These are phyloP conservation scores for Takashimella tepidaria DNA, from an alignment of 1,284 basidiomycete species.

Conservation along the genomic window DNA sequence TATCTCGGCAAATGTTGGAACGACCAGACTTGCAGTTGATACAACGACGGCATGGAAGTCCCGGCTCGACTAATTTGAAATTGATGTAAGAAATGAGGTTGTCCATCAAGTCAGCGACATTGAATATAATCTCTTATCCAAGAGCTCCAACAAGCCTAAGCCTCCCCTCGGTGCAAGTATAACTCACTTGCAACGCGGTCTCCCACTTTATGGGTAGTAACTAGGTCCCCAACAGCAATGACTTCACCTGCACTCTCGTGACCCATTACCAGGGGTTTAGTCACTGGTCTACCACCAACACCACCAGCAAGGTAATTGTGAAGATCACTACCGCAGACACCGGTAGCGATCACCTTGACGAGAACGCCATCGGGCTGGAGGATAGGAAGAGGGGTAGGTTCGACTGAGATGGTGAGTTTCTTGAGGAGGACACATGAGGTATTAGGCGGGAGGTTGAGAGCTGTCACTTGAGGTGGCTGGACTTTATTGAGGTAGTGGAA, in stretches of 20 bases:
- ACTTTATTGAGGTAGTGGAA: constrained; percentile 35
- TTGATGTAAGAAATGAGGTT: not conserved
- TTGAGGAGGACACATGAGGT: constrained; percentile 35
- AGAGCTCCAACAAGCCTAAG: not conserved
- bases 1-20: constrained; percentile 55
- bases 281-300: constrained; percentile 42
- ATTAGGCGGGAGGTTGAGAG: constrained; percentile 35
- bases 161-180: not conserved
- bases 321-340: constrained; percentile 43
- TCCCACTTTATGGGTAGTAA: constrained; percentile 46
- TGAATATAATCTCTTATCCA: too few species aligned
- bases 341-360: constrained; percentile 40
- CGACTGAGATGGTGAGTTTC: constrained; percentile 35
- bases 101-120: not conserved
- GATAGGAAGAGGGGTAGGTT: constrained; percentile 32
- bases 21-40: constrained; percentile 59
- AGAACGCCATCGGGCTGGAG: constrained; percentile 44
- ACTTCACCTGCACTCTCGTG: constrained; percentile 47
- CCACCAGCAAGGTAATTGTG: constrained; percentile 42
- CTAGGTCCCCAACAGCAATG: constrained; percentile 42
- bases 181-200: constrained; percentile 50
- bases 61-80: constrained; percentile 54
- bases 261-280: constrained; percentile 46
- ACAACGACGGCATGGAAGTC: constrained; percentile 50
- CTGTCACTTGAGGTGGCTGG: constrained; percentile 33